Evolutionary conservation across 2,329 filamentous ascomycete genomes (phyloP).

Genomic region (Fusarium sp.): DNA sequence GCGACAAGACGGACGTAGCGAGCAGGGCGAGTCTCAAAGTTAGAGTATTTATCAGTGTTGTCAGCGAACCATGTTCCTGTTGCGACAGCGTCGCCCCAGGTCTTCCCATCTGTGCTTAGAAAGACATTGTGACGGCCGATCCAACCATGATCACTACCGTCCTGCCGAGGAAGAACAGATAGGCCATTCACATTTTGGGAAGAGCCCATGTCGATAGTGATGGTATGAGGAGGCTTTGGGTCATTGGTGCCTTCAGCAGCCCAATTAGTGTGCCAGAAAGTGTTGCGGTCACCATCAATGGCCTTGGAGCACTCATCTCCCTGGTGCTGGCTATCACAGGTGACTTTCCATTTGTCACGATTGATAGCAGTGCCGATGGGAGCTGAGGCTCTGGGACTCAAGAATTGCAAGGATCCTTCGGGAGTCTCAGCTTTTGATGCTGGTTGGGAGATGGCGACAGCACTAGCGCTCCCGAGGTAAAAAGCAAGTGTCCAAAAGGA

Average conservation of each 20-base stretch:
- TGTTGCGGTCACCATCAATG: constrained; percentile 12
- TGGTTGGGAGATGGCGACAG: background rate
- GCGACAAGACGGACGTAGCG: constrained; percentile 22
- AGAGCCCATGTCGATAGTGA: constrained; percentile 20
- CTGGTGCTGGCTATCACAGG: constrained; percentile 12
- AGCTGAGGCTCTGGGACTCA: background rate
- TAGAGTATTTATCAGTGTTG: constrained; percentile 15
- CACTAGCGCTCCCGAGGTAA: background rate
- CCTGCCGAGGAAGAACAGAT: constrained; percentile 23
- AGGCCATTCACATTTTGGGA: constrained; percentile 19
- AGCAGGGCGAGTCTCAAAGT: constrained; percentile 23
- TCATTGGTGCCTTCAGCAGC: background rate
- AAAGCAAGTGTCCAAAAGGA: background rate
- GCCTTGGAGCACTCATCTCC: constrained; percentile 24
- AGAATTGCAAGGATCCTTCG: background rate
- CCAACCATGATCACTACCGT: background rate
- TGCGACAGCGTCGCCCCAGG: constrained; percentile 19
- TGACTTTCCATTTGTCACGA: constrained; percentile 20
- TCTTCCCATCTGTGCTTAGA: constrained; percentile 17
- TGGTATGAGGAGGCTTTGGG: constrained; percentile 9
- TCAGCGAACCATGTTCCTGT: constrained; percentile 26
- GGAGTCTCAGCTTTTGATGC: background rate
- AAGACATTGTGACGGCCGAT: constrained; percentile 10
- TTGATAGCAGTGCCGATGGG: background rate
- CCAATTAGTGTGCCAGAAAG: constrained; percentile 24